Conservation (phyloP, 2,329 filamentous ascomycete genomes). For the Aspergillus udagawae region DNA sequence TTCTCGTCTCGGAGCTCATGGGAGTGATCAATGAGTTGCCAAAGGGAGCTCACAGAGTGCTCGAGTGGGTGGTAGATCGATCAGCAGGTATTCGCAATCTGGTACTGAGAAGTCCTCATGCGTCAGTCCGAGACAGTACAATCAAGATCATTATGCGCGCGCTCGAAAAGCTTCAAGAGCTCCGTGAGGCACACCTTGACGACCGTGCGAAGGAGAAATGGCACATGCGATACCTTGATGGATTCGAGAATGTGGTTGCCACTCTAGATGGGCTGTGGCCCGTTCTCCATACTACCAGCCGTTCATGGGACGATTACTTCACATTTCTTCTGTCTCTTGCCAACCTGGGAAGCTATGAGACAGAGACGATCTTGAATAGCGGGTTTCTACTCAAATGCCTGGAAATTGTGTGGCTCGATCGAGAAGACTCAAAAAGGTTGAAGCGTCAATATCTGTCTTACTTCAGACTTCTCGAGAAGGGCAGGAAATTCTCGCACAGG, state of each 20-base stretch:
- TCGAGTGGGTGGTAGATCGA: slow-evolving; percentile 58
- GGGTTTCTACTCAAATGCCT: slow-evolving; percentile 59
- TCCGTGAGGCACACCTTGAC: slow-evolving; percentile 22
- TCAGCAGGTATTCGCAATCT: slow-evolving; percentile 60
- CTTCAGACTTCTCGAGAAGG: slow-evolving; percentile 42
- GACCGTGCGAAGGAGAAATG: slow-evolving; percentile 20
- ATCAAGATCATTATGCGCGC: slow-evolving; percentile 51
- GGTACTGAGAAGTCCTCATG: slow-evolving; percentile 58
- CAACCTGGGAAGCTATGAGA: slow-evolving; percentile 56
- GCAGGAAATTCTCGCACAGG: slow-evolving; percentile 42
- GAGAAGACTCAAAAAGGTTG: slow-evolving; percentile 46
- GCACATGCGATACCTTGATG: slow-evolving; percentile 23
- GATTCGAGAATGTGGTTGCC: slow-evolving; percentile 34
- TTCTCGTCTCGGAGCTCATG: slow-evolving; percentile 51
- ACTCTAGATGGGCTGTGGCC: slow-evolving; percentile 58
- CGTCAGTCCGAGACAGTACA: slow-evolving; percentile 51
- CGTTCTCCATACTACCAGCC: slow-evolving; percentile 57
- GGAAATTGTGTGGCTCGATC: slow-evolving; percentile 60
- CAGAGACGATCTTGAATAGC: slow-evolving; percentile 55
- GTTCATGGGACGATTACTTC: slow-evolving; percentile 75
- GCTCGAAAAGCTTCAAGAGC: slow-evolving; percentile 51
- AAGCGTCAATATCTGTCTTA: slow-evolving; percentile 51
- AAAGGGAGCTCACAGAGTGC: slow-evolving; percentile 55
- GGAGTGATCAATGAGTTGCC: slow-evolving; percentile 50
- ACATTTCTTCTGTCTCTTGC: slow-evolving; percentile 65